Conservation (phyloP, 768 basidiomycete genomes). For the Podaxis sp. region DNA sequence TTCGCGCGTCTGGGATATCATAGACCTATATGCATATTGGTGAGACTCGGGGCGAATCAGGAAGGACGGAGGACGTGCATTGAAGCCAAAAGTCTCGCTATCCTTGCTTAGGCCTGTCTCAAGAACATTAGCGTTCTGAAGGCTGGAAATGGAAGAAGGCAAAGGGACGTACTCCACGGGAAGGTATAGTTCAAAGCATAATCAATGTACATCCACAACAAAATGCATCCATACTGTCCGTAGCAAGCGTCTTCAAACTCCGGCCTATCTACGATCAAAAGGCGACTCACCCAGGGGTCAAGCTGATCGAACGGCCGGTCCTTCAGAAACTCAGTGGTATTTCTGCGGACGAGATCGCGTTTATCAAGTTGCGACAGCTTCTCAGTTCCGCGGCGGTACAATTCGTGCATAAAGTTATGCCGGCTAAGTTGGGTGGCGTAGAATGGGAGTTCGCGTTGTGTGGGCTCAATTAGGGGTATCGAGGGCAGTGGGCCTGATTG, state of each 20-base stretch:
- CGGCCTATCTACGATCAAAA: not conserved
- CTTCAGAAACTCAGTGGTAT: constrained; percentile 37
- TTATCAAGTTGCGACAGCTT: constrained; percentile 18
- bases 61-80: constrained; percentile 26
- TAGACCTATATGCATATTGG: constrained; percentile 39
- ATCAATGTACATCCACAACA: constrained; percentile 66
- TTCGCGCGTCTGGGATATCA: constrained; percentile 55
- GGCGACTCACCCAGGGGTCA: constrained; percentile 48
- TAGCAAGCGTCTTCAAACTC: not conserved
- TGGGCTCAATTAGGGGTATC: constrained; percentile 34
- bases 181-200: constrained; percentile 73
- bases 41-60: not conserved
- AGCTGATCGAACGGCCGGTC: constrained; percentile 53
- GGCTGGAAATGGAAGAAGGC: not conserved
- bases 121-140: not conserved
- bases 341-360: constrained; percentile 25
- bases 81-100: constrained; percentile 36
- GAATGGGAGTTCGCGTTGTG: constrained; percentile 34
- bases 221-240: constrained; percentile 58
- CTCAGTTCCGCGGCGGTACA: constrained; percentile 21
- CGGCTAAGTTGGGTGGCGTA: constrained; percentile 22
- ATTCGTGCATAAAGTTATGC: constrained; percentile 21
- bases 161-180: constrained; percentile 50
- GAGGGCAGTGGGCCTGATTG: constrained; percentile 53
- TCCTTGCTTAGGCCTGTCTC: constrained; percentile 26